phyloP scores from a whole-genome alignment of 768 basidiomycete species.

The Boletus sp. region DNA sequence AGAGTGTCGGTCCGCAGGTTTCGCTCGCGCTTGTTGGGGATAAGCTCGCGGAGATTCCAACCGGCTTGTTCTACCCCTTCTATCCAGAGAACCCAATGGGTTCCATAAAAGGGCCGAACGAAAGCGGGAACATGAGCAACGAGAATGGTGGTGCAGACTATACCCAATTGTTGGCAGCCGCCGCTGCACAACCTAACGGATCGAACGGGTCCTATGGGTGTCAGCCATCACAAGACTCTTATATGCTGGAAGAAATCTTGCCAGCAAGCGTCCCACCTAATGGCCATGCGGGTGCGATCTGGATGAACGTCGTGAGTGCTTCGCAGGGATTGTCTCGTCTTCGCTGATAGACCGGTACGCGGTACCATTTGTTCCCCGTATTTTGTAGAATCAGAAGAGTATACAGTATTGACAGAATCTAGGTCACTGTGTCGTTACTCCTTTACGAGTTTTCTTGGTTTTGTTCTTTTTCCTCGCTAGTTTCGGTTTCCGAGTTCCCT shows the following conservation, averaged over 20 bases:
- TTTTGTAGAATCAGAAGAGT: slow-evolving; percentile 24
- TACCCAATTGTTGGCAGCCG: slow-evolving; percentile 55
- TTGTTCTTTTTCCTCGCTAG: slow-evolving; percentile 4
- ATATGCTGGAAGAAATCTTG: slow-evolving; percentile 69
- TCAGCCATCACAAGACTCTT: slow-evolving; percentile 58
- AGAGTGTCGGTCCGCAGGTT: slow-evolving; percentile 19
- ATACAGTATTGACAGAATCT: slow-evolving; percentile 22
- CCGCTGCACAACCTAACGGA: slow-evolving; percentile 53
- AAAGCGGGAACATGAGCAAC: slow-evolving; percentile 13
- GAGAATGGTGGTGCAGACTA: slow-evolving; percentile 41
- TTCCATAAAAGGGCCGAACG: slow-evolving; percentile 20
- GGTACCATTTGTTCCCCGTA: background rate
- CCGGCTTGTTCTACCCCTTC: slow-evolving; percentile 75
- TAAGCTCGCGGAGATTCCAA: slow-evolving; percentile 64
- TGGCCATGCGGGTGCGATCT: slow-evolving; percentile 35
- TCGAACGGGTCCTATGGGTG: slow-evolving; percentile 52
- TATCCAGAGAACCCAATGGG: slow-evolving; percentile 54
- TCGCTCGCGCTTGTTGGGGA: slow-evolving; percentile 25
- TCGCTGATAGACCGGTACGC: slow-evolving; percentile 29
- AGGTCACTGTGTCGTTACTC: background rate
- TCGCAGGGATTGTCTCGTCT: slow-evolving; percentile 28
- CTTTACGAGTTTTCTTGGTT: background rate
- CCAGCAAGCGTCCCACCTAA: slow-evolving; percentile 31
- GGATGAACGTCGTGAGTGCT: slow-evolving; percentile 47
- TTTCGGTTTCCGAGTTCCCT: background rate